Conservation (phyloP, 2,329 filamentous ascomycete species). For the Microcyclosporella mali region DNA sequence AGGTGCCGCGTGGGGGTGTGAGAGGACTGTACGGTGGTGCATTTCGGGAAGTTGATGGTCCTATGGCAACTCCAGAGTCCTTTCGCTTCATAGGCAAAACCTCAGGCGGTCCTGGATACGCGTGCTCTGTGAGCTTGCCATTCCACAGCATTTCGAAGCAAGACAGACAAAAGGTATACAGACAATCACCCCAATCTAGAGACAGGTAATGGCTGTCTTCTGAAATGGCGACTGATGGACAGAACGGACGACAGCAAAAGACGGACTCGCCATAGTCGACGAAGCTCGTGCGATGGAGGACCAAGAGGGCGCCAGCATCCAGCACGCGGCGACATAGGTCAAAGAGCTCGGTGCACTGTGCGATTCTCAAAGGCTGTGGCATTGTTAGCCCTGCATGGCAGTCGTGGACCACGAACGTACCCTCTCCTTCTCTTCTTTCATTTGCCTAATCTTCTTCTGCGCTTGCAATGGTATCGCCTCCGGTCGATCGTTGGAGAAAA, state of each 20-base stretch:
- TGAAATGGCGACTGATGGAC: not conserved
- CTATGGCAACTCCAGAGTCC: conserved; percentile 1
- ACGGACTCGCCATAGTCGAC: conserved; percentile 5
- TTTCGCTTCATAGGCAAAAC: not conserved
- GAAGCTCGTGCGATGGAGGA: conserved; percentile 6
- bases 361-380: conserved; percentile 1
- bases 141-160: conserved; percentile 19
- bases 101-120: not conserved
- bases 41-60: not conserved
- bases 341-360: not conserved
- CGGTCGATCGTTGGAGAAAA: conserved; percentile 7
- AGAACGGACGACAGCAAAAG: conserved; percentile 2
- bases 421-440: conserved; percentile 2
- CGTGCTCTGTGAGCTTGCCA: conserved; percentile 7
- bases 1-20: too few species aligned
- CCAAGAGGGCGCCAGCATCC: not conserved
- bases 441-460: not conserved
- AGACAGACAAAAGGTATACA: conserved; percentile 10
- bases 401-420: conserved; percentile 1
- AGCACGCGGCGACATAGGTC: not conserved
- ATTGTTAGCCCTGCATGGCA: not conserved
- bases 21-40: not conserved
- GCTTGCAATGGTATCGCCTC: conserved; percentile 1
- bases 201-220: conserved; percentile 1
- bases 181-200: not conserved